Conservation (phyloP, 306 rosid species). For the Macrotyloma uniflorum region DNA sequence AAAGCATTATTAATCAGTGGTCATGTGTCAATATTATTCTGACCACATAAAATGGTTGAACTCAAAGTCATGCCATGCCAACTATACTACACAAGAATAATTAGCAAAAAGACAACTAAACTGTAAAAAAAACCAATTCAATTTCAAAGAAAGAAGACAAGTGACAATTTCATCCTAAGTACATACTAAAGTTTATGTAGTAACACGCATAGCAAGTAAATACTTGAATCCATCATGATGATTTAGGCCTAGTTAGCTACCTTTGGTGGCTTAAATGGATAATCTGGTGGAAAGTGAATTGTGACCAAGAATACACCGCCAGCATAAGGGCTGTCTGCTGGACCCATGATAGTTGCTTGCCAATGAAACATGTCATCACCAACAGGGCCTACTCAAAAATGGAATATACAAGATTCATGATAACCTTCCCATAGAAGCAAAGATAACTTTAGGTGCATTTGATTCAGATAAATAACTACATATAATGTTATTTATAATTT, state of each 20-base stretch:
- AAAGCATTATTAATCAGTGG: conserved; percentile 8
- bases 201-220: not conserved
- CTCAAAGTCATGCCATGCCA: not conserved
- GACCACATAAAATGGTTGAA: not conserved
- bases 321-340: conserved; percentile 57
- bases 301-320: conserved; percentile 61
- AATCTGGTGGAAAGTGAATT: conserved; percentile 65
- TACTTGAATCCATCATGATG: not conserved
- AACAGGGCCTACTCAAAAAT: conserved; percentile 46
- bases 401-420: conserved; percentile 13
- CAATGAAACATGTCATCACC: conserved; percentile 62
- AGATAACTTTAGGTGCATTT: not conserved
- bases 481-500: not conserved
- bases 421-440: not conserved
- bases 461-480: not conserved
- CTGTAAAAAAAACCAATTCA: not conserved
- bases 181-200: not conserved
- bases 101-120: not conserved
- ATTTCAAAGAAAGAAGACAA: not conserved
- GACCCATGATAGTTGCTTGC: conserved; percentile 65
- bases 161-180: not conserved
- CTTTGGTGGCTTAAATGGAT: conserved; percentile 69
- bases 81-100: not conserved
- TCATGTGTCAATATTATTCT: not conserved
- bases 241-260: conserved; percentile 32